These are phyloP conservation scores for Penicillium silybi DNA, from an alignment of 495 filamentous ascomycete genomes.

Conservation along the genomic window DNA sequence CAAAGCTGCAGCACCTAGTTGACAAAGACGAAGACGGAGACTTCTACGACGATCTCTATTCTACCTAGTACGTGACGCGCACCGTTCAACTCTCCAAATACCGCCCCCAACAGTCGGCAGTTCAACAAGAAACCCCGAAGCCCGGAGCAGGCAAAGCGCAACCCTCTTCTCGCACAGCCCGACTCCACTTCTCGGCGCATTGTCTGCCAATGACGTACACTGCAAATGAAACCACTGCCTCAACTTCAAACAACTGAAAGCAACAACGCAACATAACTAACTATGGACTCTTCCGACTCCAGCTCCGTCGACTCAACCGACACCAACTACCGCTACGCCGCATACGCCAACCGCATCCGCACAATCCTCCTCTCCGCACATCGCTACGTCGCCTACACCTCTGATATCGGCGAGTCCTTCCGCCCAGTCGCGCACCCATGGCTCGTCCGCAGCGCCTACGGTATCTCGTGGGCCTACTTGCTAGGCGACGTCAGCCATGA, in stretches of 20 bases:
- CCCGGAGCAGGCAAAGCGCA: not conserved
- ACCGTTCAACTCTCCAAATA: not conserved
- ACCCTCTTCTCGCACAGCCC: conserved; percentile 1
- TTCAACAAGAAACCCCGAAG: not conserved
- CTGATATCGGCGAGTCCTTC: conserved; percentile 95
- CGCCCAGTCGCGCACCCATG: conserved; percentile 85
- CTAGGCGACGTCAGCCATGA: conserved; percentile 88
- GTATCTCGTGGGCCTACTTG: conserved; percentile 87
- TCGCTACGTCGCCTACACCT: conserved; percentile 96
- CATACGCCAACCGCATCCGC: conserved; percentile 79
- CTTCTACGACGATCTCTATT: conserved; percentile 72
- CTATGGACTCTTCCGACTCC: conserved; percentile 12
- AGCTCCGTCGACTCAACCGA: conserved; percentile 82
- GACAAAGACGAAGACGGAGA: conserved; percentile 75
- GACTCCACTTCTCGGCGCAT: conserved; percentile 6
- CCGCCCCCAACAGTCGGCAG: not conserved
- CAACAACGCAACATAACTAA: conserved; percentile 9
- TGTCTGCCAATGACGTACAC: conserved; percentile 2
- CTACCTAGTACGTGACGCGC: conserved; percentile 71
- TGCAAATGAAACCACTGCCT: not conserved
- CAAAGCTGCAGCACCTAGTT: conserved; percentile 65
- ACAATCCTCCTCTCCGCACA: conserved; percentile 89
- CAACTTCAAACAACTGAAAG: not conserved
- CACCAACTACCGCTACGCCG: conserved; percentile 82
- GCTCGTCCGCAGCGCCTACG: conserved; percentile 80